Evolutionary conservation across 2,329 filamentous ascomycete species (phyloP).

Genomic region (Fusarium heterosporum): DNA sequence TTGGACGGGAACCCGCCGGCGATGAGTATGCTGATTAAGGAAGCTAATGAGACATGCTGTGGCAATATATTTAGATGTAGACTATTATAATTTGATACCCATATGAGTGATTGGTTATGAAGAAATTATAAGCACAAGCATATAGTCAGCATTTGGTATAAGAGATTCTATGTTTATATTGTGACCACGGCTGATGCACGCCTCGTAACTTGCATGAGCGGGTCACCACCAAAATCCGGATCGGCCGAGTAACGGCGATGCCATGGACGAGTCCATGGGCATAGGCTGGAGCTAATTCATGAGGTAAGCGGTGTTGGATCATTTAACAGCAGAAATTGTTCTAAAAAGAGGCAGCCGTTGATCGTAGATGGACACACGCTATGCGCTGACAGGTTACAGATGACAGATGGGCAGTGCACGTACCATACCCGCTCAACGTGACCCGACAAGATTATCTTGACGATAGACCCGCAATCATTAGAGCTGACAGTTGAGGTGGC

Average conservation of each 20-base stretch:
- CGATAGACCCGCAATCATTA: slow-evolving; percentile 1
- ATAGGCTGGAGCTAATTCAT: slow-evolving; percentile 7
- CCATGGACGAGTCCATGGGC: slow-evolving; percentile 2
- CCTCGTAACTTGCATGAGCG: slow-evolving; percentile 1
- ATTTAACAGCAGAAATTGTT: slow-evolving; percentile 13
- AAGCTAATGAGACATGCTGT: neutral
- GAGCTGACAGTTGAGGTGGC: slow-evolving; percentile 15
- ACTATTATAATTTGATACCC: slow-evolving; percentile 35
- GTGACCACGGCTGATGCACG: slow-evolving; percentile 15
- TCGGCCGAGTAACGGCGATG: slow-evolving; percentile 21
- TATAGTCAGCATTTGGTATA: neutral
- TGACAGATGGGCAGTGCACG: slow-evolving; percentile 24
- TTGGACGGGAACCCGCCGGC: slow-evolving; percentile 67
- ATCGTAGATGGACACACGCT: slow-evolving; percentile 19
- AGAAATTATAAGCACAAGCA: neutral
- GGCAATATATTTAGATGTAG: slow-evolving; percentile 11
- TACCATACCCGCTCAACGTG: neutral
- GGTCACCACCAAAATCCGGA: slow-evolving; percentile 2
- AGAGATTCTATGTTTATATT: neutral
- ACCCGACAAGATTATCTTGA: neutral
- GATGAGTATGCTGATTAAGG: slow-evolving; percentile 48
- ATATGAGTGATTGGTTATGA: slow-evolving; percentile 1
- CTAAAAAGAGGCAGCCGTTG: slow-evolving; percentile 3
- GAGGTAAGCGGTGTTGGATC: slow-evolving; percentile 9
- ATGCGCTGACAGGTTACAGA: slow-evolving; percentile 29